Percentiles rank a stretch among this genome's conserved stretches.
Evolutionary conservation across 1,284 basidiomycete genomes (phyloP).

Genomic region (Flammula alnicola): DNA sequence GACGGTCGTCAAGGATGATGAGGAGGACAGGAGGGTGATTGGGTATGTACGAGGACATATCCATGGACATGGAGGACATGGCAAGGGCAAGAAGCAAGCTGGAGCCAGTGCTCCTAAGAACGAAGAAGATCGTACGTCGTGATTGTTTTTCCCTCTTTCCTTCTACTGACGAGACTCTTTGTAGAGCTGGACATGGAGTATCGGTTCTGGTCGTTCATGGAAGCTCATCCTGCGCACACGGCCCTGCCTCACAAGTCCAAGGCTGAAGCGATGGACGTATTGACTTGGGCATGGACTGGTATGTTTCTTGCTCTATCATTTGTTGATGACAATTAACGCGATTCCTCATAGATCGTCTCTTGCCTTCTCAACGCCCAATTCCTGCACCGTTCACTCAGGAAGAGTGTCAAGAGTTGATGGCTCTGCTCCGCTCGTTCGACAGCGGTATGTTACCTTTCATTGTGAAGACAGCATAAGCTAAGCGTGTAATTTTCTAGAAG

Average conservation of each 20-base stretch:
- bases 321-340: not conserved
- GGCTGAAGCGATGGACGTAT: constrained; percentile 67
- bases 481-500: constrained; percentile 21
- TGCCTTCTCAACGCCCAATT: constrained; percentile 57
- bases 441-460: constrained; percentile 11
- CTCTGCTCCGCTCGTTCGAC: constrained; percentile 57
- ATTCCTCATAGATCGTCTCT: constrained; percentile 57
- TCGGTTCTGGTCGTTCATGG: constrained; percentile 77
- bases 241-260: constrained; percentile 54
- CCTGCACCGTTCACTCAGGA: constrained; percentile 71
- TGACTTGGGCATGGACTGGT: constrained; percentile 80
- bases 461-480: not conserved
- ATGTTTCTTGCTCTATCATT: constrained; percentile 19
- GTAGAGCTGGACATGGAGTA: constrained; percentile 70
- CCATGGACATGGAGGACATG: constrained; percentile 18
- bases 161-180: constrained; percentile 4
- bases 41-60: constrained; percentile 17
- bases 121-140: constrained; percentile 60
- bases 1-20: constrained; percentile 53
- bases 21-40: constrained; percentile 32
- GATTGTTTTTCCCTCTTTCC: not conserved
- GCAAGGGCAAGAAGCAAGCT: constrained; percentile 32
- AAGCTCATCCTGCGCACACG: constrained; percentile 72
- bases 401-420: constrained; percentile 73
- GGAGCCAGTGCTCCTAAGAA: constrained; percentile 17